Percentiles rank a stretch among this genome's conserved stretches.
These are phyloP conservation scores for Acacia pycnantha DNA, from an alignment of 331 rosid species.

Conservation along the genomic window DNA sequence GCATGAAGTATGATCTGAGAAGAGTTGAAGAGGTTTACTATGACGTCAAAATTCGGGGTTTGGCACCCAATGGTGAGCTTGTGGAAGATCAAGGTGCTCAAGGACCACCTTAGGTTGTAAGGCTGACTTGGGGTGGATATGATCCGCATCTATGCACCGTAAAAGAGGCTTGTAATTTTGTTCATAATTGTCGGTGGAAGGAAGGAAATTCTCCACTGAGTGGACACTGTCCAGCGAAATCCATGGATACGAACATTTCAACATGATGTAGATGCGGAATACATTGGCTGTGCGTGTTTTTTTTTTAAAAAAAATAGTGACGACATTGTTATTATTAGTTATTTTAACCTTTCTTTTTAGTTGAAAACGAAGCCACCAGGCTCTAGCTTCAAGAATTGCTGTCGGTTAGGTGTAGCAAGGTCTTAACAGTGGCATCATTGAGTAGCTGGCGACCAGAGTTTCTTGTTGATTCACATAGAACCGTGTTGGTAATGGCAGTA, in stretches of 20 bases:
- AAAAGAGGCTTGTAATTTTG: constrained; percentile 2
- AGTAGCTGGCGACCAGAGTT: neutral
- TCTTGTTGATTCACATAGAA: neutral
- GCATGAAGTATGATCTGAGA: constrained; percentile 91
- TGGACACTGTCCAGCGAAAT: constrained; percentile 3
- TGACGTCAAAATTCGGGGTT: constrained; percentile 91
- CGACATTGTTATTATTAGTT: neutral
- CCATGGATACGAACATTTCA: neutral
- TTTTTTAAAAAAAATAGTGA: neutral
- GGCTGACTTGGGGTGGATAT: neutral
- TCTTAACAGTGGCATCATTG: neutral
- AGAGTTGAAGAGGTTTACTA: constrained; percentile 92
- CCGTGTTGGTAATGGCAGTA: neutral
- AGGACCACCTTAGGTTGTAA: constrained; percentile 31
- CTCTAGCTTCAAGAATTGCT: neutral
- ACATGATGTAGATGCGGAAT: neutral
- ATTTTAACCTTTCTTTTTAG: neutral
- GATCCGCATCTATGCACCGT: neutral
- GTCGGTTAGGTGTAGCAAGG: neutral
- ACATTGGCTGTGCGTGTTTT: neutral
- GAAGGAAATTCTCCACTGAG: constrained; percentile 1
- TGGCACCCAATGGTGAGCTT: constrained; percentile 53
- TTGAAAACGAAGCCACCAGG: neutral
- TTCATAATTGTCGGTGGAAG: constrained; percentile 19
- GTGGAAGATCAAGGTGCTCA: constrained; percentile 36